These are phyloP conservation scores for Suhomyces kunorum DNA, from an alignment of 1,139 yeast species.

Conservation along the genomic window DNA sequence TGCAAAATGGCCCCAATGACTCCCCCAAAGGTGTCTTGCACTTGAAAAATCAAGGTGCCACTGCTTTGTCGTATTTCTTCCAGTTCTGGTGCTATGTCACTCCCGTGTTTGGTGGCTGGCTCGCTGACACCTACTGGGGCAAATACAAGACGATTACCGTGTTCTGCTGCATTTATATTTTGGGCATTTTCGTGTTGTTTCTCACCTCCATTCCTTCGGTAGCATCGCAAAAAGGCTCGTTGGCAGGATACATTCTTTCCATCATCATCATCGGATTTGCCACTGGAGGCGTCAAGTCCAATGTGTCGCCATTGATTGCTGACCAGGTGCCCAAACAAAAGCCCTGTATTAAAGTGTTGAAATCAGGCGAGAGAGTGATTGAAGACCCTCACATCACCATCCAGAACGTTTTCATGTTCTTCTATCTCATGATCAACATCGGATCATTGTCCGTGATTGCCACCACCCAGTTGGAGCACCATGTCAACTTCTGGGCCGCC, in stretches of 20 bases:
- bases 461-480: conserved; percentile 41
- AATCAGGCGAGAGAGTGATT: conserved; percentile 40
- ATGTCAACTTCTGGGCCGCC: conserved; percentile 47
- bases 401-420: conserved; percentile 45
- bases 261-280: conserved; percentile 71
- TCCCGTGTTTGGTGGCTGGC: conserved; percentile 26
- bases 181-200: conserved; percentile 64
- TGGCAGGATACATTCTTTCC: conserved; percentile 56
- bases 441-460: conserved; percentile 46
- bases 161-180: conserved; percentile 58
- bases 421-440: conserved; percentile 45
- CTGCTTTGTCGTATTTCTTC: conserved; percentile 25
- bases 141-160: conserved; percentile 32
- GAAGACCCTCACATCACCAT: conserved; percentile 45
- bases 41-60: conserved; percentile 53
- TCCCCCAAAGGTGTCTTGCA: conserved; percentile 63
- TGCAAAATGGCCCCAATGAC: conserved; percentile 52
- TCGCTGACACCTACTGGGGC: conserved; percentile 26
- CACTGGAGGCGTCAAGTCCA: conserved; percentile 38
- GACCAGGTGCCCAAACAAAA: conserved; percentile 32
- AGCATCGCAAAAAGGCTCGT: conserved; percentile 44
- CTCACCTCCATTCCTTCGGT: conserved; percentile 74
- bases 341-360: conserved; percentile 37
- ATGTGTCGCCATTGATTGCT: conserved; percentile 25
- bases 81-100: conserved; percentile 28